Evolutionary conservation across 192 early-diverging fungal genomes (phyloP), one percentile per base, ranked within the genome.

Genomic region (Entomortierella parvispora): DNA sequence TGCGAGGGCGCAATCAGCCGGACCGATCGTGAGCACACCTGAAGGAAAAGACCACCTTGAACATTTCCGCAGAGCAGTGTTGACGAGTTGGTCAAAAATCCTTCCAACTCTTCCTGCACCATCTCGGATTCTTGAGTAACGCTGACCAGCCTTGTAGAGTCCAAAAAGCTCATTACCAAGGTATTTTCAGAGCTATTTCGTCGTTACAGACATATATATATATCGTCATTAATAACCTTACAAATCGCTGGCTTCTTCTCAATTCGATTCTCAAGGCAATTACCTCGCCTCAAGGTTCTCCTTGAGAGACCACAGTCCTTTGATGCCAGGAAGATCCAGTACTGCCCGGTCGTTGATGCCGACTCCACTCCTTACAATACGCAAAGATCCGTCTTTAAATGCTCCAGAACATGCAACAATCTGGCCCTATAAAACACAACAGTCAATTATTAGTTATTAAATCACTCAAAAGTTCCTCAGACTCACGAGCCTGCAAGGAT

Each of bases 381-480:
- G 81, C 32, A 99, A 74, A 0, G 88, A 87, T 4, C 95, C 93
- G 66, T 88, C 87, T 51, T 88, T 89, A 55, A 80, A 83, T 14
- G 78, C 83, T 2, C 96, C 96, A n/a, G 91, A 93, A 68, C 94
- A 96, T 12, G 96, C 90, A 7, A 99, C 91, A 6, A 97, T 81
- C 79, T 95, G 90, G 23, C 87, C 87, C 80, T 90, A 78, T 7
- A 51, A 20, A 12, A 28, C 8, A n/a, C 32, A 58, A 10, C 22
- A 51, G 45, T 12, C 34, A 46, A 43, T 45, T 46, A 51, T 22
- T 68, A 34, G 31, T 29, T 43, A 31, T 12, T 22, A 74, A 57
- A 20, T 44, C 32, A 58, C 15, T 17, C 37, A 32, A 22, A 18
- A 57, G 15, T 50, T 46, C 22, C 26, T 31, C 49, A 11, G 44